Evolutionary conservation across 306 rosid genomes (phyloP), one percentile per base, ranked within the genome.

Genomic region (Adenanthera pavonina): DNA sequence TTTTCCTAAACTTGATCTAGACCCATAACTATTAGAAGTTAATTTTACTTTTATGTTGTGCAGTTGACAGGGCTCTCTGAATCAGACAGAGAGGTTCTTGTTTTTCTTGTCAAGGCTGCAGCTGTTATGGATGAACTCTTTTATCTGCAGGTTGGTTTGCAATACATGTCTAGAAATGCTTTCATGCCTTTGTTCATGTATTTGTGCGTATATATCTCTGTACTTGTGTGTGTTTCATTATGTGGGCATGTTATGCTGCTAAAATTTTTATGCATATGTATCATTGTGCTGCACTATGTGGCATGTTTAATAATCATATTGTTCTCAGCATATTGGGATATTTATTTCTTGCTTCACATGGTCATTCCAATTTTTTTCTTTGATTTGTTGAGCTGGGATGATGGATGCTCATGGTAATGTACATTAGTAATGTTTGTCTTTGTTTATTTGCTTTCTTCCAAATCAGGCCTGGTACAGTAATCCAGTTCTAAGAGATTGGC

Each of bases 401-500:
- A 75, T 54, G 15, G 62, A 60, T 72, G 64, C 64, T 68, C 40
- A 49, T 33, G 54, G 77, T 64, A 47, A 51, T 62, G 74, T 82
- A 60, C 38, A 16, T 64, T 78, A 69, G 84, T 87, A 7, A 89
- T 51, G n/a, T 56, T 64, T 79, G 3, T 61, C 61, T 57, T 57
- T 79, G 6, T 54, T 43, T 81, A 8, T 80, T 74, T 78, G 49
- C 46, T 46, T 74, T 33, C 51, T 77, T 80, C 78, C 47, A 51
- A 67, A 71, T 56, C 90, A 95, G 99, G 86, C 89, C 59, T 93
- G 98, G 97, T 82, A 85, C 87, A 87, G 96, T 78, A 95, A 93
- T 85, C 97, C 97, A 33, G 87, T 51, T 88, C 85, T 93, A 61
- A 87, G 92, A 88, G 96, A 92, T 83, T 95, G 99, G 98, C 80